These are phyloP conservation scores for Puccinia triticina DNA, from an alignment of 1,284 basidiomycete species.

Conservation along the genomic window DNA sequence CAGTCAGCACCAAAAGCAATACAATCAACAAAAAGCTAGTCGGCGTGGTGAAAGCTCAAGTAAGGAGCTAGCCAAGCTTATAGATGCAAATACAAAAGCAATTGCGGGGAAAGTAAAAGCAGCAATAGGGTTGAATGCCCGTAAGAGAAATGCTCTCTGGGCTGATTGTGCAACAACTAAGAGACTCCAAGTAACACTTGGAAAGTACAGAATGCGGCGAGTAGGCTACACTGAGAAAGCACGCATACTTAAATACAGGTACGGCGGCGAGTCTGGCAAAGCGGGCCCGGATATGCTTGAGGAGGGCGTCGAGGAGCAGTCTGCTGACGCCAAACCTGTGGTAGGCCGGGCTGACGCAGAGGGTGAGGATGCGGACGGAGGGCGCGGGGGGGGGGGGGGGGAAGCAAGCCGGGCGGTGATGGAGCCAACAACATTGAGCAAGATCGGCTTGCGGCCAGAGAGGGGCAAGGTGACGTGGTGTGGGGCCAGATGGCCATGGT, in stretches of 20 bases:
- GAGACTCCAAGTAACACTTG: not conserved
- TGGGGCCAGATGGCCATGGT: not conserved
- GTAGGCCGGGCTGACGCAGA: slow-evolving; percentile 18
- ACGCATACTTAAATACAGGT: not conserved
- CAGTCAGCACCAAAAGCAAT: not conserved
- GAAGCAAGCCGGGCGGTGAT: slow-evolving; percentile 7
- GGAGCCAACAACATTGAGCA: slow-evolving; percentile 23
- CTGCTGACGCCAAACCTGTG: slow-evolving; percentile 15
- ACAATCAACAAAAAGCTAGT: not conserved
- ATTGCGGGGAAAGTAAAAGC: not conserved
- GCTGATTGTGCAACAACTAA: not conserved
- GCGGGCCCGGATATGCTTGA: slow-evolving; percentile 4
- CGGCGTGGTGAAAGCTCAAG: not conserved
- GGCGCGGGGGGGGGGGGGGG: not conserved
- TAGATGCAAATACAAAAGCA: slow-evolving; percentile 1
- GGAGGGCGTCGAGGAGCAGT: not conserved
- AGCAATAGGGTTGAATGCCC: not conserved
- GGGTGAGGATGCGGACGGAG: slow-evolving; percentile 18
- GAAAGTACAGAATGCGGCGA: not conserved
- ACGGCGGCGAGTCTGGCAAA: not conserved
- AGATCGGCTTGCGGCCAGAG: slow-evolving; percentile 37
- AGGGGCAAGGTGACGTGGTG: slow-evolving; percentile 41
- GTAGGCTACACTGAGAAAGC: slow-evolving; percentile 4
- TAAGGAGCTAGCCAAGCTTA: slow-evolving; percentile 3
- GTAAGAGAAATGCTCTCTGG: not conserved